A percentile compares a stretch with the other conserved stretches of the same genome.
These are phyloP conservation scores for Debaryomyces subglobosus DNA, from an alignment of 1,139 yeast species.

Conservation along the genomic window DNA sequence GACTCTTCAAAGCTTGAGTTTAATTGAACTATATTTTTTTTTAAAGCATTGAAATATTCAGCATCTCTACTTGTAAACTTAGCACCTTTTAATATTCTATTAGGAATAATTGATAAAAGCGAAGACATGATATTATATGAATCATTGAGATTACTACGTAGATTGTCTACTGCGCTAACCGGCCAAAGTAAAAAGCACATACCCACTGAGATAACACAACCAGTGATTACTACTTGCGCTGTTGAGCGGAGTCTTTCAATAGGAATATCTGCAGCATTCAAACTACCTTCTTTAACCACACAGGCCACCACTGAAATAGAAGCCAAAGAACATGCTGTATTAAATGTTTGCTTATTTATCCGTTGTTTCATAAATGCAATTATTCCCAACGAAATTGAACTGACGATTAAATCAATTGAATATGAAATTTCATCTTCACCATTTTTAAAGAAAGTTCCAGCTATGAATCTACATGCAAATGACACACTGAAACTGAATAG, in stretches of 20 bases:
- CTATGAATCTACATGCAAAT: slow-evolving; percentile 54
- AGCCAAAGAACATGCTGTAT: slow-evolving; percentile 80
- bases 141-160: slow-evolving; percentile 53
- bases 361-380: slow-evolving; percentile 73
- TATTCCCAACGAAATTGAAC: slow-evolving; percentile 60
- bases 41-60: slow-evolving; percentile 39
- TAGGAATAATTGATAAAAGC: slow-evolving; percentile 52
- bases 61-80: slow-evolving; percentile 42
- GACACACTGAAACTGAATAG: slow-evolving; percentile 60
- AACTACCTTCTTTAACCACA: slow-evolving; percentile 75
- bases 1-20: slow-evolving; percentile 59
- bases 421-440: slow-evolving; percentile 59
- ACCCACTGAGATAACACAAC: slow-evolving; percentile 60
- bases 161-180: slow-evolving; percentile 51
- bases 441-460: slow-evolving; percentile 47
- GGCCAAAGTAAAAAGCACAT: slow-evolving; percentile 71
- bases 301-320: slow-evolving; percentile 73
- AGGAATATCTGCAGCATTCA: slow-evolving; percentile 65
- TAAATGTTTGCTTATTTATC: slow-evolving; percentile 69
- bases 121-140: slow-evolving; percentile 58
- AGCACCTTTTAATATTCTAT: slow-evolving; percentile 57
- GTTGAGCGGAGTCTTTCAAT: slow-evolving; percentile 57
- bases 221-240: slow-evolving; percentile 61
- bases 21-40: slow-evolving; percentile 42
- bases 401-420: slow-evolving; percentile 56